Conservation (phyloP, 257 asterid genomes). For the Nicotiana undulata region DNA sequence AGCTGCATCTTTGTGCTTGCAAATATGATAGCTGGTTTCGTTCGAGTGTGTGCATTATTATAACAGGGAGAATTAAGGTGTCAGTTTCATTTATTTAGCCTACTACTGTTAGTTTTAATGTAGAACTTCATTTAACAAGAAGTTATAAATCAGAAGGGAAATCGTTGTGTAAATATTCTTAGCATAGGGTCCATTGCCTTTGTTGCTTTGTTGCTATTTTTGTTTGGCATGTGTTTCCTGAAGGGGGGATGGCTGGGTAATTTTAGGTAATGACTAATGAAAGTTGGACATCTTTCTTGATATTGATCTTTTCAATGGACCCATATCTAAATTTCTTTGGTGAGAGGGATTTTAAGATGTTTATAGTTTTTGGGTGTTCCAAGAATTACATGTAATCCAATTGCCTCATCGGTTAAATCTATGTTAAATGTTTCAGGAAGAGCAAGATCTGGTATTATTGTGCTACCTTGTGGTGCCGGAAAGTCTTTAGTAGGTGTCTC, state of each 20-base stretch:
- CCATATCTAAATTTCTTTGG: neutral
- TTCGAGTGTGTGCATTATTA: neutral
- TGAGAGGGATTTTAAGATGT: neutral
- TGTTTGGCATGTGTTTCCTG: neutral
- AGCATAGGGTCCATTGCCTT: neutral
- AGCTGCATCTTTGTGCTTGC: neutral
- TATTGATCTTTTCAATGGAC: neutral
- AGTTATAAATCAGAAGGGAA: neutral
- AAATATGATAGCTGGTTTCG: neutral
- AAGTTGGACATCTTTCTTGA: neutral
- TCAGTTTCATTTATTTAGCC: neutral
- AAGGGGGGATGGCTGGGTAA: neutral
- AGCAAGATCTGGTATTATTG: conserved; percentile 96
- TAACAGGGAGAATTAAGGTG: neutral
- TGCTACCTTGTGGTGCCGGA: conserved; percentile 99
- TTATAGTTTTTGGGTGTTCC: neutral
- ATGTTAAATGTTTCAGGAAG: conserved; percentile 52
- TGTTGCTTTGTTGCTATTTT: neutral
- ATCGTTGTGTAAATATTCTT: neutral
- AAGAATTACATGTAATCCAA: neutral
- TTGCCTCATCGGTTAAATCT: neutral
- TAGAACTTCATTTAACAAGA: neutral
- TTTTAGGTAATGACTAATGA: neutral
- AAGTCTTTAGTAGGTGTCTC: conserved; percentile 98
- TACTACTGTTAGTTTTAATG: neutral